Percentiles rank a stretch among this genome's conserved stretches.
phyloP scores from a whole-genome alignment of 2,329 filamentous ascomycete species.

The Apiospora phragmitis region DNA sequence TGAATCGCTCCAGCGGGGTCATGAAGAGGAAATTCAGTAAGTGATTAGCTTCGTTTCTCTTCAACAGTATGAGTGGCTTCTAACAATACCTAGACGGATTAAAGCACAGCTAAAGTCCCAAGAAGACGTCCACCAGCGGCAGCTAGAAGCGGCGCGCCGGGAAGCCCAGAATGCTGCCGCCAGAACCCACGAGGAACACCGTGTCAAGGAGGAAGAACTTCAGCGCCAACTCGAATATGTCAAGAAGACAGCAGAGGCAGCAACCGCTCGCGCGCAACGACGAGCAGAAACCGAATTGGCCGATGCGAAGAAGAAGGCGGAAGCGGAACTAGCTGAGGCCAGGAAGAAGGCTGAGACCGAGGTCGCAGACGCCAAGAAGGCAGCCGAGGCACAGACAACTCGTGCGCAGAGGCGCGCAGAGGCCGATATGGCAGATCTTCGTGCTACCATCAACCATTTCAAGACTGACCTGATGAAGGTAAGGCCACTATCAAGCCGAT shows the following conservation, averaged over 20 bases:
- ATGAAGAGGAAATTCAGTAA: constrained; percentile 65
- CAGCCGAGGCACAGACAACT: constrained; percentile 38
- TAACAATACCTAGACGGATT: neutral
- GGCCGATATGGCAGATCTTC: constrained; percentile 33
- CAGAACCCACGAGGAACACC: constrained; percentile 30
- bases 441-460: constrained; percentile 51
- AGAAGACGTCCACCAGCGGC: constrained; percentile 39
- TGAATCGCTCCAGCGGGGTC: constrained; percentile 68
- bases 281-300: constrained; percentile 33
- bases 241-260: constrained; percentile 45
- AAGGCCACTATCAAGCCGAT: constrained; percentile 11
- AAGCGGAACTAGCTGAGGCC: constrained; percentile 16
- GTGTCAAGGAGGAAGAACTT: constrained; percentile 35
- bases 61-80: neutral
- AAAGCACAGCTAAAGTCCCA: constrained; percentile 19
- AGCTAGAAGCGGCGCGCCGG: constrained; percentile 25
- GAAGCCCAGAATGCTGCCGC: constrained; percentile 27
- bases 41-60: constrained; percentile 24
- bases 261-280: constrained; percentile 30
- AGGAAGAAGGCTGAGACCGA: constrained; percentile 38
- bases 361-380: constrained; percentile 43
- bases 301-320: neutral
- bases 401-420: constrained; percentile 31
- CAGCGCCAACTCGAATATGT: constrained; percentile 45
- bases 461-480: constrained; percentile 65